Evolutionary conservation across 2,329 filamentous ascomycete species (phyloP).

Genomic region (Colletotrichum agaves): DNA sequence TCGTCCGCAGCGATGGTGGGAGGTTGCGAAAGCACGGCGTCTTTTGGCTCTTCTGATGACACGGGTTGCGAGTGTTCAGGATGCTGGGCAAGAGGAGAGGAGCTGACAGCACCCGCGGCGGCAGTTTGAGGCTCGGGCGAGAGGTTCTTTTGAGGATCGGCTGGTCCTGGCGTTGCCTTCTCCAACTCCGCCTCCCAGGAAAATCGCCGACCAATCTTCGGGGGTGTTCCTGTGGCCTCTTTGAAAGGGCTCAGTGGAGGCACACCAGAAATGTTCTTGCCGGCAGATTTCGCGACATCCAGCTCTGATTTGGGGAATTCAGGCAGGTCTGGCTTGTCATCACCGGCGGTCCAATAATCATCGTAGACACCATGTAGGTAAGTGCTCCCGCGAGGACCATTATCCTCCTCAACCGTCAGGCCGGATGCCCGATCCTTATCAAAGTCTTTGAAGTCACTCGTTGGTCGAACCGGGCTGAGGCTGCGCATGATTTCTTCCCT

Average conservation of each 20-base stretch:
- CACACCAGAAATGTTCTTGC: slow-evolving; percentile 13
- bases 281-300: background rate
- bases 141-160: slow-evolving; percentile 9
- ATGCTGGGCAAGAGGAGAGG: background rate
- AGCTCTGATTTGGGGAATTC: slow-evolving; percentile 9
- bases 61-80: background rate
- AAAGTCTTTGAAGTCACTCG: slow-evolving; percentile 31
- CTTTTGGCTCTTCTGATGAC: slow-evolving; percentile 2
- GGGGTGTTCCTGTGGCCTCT: slow-evolving; percentile 11
- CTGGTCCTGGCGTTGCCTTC: slow-evolving; percentile 18
- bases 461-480: slow-evolving; percentile 62
- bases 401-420: slow-evolving; percentile 12
- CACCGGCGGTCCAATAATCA: slow-evolving; percentile 69
- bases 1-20: slow-evolving; percentile 5
- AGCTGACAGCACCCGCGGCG: background rate
- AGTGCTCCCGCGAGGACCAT: slow-evolving; percentile 62
- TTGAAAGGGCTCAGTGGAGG: slow-evolving; percentile 38
- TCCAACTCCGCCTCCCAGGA: slow-evolving; percentile 55
- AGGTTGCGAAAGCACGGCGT: background rate
- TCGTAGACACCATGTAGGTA: slow-evolving; percentile 75
- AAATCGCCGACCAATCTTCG: slow-evolving; percentile 45
- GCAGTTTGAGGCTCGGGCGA: background rate
- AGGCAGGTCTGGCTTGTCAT: slow-evolving; percentile 48
- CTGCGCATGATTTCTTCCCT: slow-evolving; percentile 80
- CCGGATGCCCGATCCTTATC: background rate